Evolutionary conservation across 2,329 filamentous ascomycete genomes (phyloP), one percentile per base, ranked within the genome.

Genomic region (Colletotrichum phormii): DNA sequence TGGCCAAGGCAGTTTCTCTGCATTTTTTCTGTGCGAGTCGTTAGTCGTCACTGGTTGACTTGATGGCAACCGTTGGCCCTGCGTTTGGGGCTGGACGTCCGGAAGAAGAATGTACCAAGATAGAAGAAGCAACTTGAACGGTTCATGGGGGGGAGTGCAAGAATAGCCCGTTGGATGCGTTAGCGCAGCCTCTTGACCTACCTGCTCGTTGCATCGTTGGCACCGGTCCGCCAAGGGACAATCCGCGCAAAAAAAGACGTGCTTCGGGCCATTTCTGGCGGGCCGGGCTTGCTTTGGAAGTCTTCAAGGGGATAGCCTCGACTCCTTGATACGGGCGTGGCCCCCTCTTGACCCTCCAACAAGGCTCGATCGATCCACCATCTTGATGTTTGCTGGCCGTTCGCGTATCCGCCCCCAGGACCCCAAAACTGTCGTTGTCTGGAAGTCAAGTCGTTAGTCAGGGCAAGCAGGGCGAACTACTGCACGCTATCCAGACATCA

Each of bases 41-140:
- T 61, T 35, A 64, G 29, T 37, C 31, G 31, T 35, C 31, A 26
- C 46, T 53, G 31, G 42, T 53, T 24, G 29, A 63, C 29, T 51
- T 5, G 31, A 64, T 46, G 46, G 24, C 67, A 35, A 31, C 71
- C 54, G 18, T 13, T 42, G 37, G 15, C 5, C 22, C 54, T 35
- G 29, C 18, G 24, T 31, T 29, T 54, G 61, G 61, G 33, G 51
- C 46, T 71, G 66, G 59, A 65, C 6, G 37, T 61, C 60, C 59
- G 35, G 64, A 64, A 65, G 65, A 61, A 31, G 55, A 62, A 64
- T 55, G 61, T 53, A 61, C 60, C 66, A 51, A 31, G 54, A 58
- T 55, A 35, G 63, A 65, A 71, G 55, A 60, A 73, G 55, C 66
- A 69, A 73, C 59, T 53, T 42, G 29, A 65, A 54, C 22, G 35